A percentile compares a stretch with the other conserved stretches of the same genome.
Evolutionary conservation across 148 eudicot genomes (phyloP).

Genomic region (Cornus florida): DNA sequence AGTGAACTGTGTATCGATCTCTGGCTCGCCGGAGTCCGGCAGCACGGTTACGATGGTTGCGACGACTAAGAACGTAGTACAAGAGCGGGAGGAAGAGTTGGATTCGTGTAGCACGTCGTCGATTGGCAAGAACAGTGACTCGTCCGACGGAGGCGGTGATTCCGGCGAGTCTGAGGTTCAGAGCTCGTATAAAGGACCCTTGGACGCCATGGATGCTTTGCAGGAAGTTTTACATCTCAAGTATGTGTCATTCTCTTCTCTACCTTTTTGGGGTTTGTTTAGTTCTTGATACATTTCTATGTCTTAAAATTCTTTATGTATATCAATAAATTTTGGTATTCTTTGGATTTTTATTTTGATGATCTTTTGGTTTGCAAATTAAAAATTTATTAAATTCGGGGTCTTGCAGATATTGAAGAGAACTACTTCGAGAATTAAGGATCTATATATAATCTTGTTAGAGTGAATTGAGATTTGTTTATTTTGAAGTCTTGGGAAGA

Average conservation of each 20-base stretch:
- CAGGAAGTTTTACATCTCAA: conserved; percentile 47
- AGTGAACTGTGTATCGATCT: conserved; percentile 22
- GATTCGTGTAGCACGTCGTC: conserved; percentile 43
- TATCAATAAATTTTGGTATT: no score
- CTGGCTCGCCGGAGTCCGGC: conserved; percentile 21
- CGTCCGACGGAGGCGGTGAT: conserved; percentile 7
- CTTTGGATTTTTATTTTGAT: no score
- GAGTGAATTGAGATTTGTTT: no score
- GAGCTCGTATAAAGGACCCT: conserved; percentile 38
- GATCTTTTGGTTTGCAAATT: no score
- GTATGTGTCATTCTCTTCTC: conserved; percentile 22
- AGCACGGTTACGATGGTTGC: background rate
- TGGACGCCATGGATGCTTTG: conserved; percentile 36
- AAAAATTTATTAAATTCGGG: no score
- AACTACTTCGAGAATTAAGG: no score
- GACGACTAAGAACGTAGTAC: background rate
- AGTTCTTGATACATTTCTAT: background rate
- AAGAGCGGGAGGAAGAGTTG: conserved; percentile 19
- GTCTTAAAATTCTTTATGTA: no score
- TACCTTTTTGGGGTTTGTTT: background rate
- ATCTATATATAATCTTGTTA: no score
- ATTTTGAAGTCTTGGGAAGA: no score
- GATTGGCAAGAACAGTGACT: conserved; percentile 57
- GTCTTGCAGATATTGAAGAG: no score
- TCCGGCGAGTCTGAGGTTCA: conserved; percentile 40